phyloP scores from a whole-genome alignment of 176 grass and related monocot genomes.

The Zoysia japonica region DNA sequence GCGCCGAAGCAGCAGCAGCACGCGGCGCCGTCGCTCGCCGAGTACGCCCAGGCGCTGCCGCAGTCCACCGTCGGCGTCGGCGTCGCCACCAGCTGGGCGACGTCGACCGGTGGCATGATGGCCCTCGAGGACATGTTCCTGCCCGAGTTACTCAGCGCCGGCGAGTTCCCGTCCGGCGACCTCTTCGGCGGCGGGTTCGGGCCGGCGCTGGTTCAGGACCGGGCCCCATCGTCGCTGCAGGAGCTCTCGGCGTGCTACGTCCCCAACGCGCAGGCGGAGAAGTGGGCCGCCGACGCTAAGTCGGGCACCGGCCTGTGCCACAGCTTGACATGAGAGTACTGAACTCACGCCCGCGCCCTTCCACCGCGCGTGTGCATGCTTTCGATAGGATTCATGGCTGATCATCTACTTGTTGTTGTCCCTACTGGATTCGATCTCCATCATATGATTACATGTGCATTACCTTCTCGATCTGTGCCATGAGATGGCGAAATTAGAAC shows the following conservation, averaged over 20 bases:
- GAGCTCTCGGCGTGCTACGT: constrained; percentile 60
- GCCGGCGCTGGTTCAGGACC: constrained; percentile 34
- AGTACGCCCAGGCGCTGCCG: constrained; percentile 8
- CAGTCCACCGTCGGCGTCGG: not conserved
- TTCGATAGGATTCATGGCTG: constrained; percentile 14
- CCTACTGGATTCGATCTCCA: not conserved
- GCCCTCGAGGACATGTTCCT: constrained; percentile 56
- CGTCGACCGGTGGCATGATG: not conserved
- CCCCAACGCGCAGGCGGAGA: constrained; percentile 47
- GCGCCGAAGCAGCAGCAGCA: not conserved
- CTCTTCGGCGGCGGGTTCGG: constrained; percentile 44
- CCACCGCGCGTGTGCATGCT: not conserved
- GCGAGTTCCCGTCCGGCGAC: constrained; percentile 37
- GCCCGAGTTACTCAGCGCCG: constrained; percentile 44
- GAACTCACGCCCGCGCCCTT: not conserved
- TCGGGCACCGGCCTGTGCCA: constrained; percentile 49
- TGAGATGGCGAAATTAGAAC: constrained; percentile 34
- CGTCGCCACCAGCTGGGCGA: constrained; percentile 8
- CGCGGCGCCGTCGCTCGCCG: not conserved
- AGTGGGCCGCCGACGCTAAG: constrained; percentile 44
- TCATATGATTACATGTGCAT: constrained; percentile 52
- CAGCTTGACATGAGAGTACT: constrained; percentile 41
- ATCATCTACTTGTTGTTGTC: not conserved
- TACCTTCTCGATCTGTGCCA: constrained; percentile 20
- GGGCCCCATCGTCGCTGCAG: not conserved